Percentiles rank a stretch among this genome's conserved stretches.
Evolutionary conservation across 768 basidiomycete genomes (phyloP).

Genomic region (Xerocomellus amylosporus): DNA sequence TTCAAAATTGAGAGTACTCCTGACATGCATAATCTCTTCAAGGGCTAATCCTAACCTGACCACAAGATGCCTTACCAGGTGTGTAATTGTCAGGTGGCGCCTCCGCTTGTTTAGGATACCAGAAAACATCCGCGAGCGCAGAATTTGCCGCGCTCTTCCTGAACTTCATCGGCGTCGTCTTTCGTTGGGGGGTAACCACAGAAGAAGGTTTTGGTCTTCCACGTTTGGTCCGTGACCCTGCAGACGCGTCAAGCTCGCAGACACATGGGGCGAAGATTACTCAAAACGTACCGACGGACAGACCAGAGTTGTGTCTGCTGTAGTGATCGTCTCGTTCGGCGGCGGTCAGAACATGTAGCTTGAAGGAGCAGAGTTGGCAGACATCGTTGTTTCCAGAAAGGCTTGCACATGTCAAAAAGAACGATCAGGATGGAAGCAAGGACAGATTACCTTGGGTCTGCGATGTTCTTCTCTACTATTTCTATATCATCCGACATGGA

Average conservation of each 20-base stretch:
- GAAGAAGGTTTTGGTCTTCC: conserved; percentile 16
- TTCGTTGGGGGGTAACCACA: not conserved
- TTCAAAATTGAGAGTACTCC: conserved; percentile 66
- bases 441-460: conserved; percentile 11
- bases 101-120: conserved; percentile 49
- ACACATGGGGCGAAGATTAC: not conserved
- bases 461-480: conserved; percentile 13
- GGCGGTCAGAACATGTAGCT: conserved; percentile 39
- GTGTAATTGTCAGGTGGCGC: conserved; percentile 56
- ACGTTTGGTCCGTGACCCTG: conserved; percentile 13
- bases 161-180: conserved; percentile 1
- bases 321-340: conserved; percentile 54
- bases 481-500: conserved; percentile 26
- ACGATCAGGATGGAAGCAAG: not conserved
- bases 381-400: conserved; percentile 19
- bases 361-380: conserved; percentile 52
- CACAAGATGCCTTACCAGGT: conserved; percentile 53
- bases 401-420: conserved; percentile 8
- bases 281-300: conserved; percentile 11
- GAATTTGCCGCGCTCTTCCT: conserved; percentile 10
- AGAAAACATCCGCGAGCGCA: conserved; percentile 52
- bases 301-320: conserved; percentile 42
- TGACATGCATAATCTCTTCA: conserved; percentile 25
- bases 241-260: not conserved
- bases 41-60: conserved; percentile 5